Base-by-base conservation (phyloP, 768 basidiomycete genomes). In the Phallus indusiatus region DNA sequence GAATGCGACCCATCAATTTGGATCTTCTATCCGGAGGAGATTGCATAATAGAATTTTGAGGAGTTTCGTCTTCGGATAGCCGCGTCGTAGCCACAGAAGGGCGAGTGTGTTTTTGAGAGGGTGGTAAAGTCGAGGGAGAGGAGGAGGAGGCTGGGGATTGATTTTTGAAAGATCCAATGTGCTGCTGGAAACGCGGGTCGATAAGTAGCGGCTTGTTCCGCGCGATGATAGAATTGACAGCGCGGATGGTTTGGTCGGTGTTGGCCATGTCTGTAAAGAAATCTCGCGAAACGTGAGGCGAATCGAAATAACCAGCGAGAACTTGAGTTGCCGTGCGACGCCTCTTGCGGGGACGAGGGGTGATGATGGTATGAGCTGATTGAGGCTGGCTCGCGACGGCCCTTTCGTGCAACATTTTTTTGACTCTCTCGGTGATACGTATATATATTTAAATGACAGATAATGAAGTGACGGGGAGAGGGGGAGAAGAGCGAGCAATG, bases 231-330 rank as follows among this genome's bases (percentile, higher is more conserved):
- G 55, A 35, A 56, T 11, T 37, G 20, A 56, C 55, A 37, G 20
- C 24, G 35, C 18, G 47, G 17, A 35, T 58, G n/a, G 47, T 50
- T 49, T 42, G 5, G n/a, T 42, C 42, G 18, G 48, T 36, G 35
- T 58, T 51, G 10, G 56, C 56, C 53, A 90, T 70, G 70, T 85
- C 87, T 14, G 89, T 90, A 63, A 91, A 76, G 62, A 86, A 86
- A 72, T 90, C 88, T 68, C 89, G 80, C 37, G 77, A 67, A 0
- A 85, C 83, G 18, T 78, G 78, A 5, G 76, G 69, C 3, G 42
- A 42, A 73, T 90, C 89, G 70, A 88, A 89, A 67, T 77, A 73
- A 64, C 89, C 89, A 0, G 87, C 82, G 71, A 90, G 80, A 47
- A 90, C 84, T 9, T 82, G 69, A 8, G 89, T 91, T 48, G 89